Percentiles rank a stretch among this genome's conserved stretches.
These are phyloP conservation scores for Scutellaria barbata DNA, from an alignment of 257 asterid species.

Conservation along the genomic window DNA sequence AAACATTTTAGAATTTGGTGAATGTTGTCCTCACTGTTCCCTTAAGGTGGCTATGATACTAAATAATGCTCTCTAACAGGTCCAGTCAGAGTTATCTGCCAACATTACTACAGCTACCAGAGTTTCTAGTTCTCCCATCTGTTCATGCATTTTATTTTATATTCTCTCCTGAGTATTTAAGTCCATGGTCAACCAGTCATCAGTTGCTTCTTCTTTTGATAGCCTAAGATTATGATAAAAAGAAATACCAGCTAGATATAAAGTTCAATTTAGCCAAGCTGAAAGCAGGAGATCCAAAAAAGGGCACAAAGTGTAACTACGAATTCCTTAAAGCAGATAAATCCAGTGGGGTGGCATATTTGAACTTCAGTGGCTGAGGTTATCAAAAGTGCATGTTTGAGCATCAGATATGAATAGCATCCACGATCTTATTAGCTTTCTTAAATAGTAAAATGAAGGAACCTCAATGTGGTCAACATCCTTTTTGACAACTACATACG, in stretches of 20 bases:
- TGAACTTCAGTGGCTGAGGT: neutral
- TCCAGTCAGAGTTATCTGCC: constrained; percentile 9
- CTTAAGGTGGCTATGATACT: neutral
- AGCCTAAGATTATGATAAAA: constrained; percentile 1
- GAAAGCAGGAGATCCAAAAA: constrained; percentile 27
- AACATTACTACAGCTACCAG: neutral
- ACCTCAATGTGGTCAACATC: constrained; percentile 8
- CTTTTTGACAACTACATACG: constrained; percentile 14
- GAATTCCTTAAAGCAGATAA: neutral
- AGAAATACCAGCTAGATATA: constrained; percentile 16
- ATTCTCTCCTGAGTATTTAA: constrained; percentile 6
- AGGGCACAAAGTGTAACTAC: constrained; percentile 10
- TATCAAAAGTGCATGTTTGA: neutral
- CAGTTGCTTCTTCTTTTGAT: constrained; percentile 17
- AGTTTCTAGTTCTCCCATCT: neutral
- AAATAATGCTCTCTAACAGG: neutral
- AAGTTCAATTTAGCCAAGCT: constrained; percentile 17
- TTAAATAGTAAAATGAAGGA: constrained; percentile 15
- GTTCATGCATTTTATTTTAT: neutral
- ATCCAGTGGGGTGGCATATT: neutral
- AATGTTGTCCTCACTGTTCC: neutral
- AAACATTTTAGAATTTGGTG: neutral
- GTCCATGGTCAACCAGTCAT: neutral
- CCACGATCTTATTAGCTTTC: neutral
- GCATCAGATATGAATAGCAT: neutral